These are phyloP conservation scores for Vaccinium myrtillus DNA, from an alignment of 148 eudicot species.

Conservation along the genomic window DNA sequence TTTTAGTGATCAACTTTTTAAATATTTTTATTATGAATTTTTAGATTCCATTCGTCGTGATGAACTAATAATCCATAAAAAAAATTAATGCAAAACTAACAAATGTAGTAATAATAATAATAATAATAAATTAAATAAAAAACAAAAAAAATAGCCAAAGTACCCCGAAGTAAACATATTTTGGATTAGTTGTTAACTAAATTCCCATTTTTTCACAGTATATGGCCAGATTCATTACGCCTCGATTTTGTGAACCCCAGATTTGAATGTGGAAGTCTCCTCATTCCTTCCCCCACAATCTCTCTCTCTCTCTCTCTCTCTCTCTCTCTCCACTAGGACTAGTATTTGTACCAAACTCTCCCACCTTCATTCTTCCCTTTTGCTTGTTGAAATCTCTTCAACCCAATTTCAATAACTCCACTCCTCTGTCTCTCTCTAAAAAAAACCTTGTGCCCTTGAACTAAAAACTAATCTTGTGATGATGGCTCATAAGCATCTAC, in stretches of 20 bases:
- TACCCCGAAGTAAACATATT: no score
- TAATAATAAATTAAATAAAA: no score
- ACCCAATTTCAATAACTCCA: not conserved
- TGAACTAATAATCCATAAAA: no score
- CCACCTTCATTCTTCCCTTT: constrained; percentile 9
- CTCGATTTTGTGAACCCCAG: constrained; percentile 44
- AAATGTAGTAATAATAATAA: no score
- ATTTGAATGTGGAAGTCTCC: constrained; percentile 53
- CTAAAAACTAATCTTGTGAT: not conserved
- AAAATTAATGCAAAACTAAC: no score
- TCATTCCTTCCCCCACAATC: constrained; percentile 31
- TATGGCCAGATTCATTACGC: constrained; percentile 20
- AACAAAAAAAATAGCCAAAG: no score
- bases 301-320: constrained; percentile 4
- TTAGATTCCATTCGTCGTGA: no score
- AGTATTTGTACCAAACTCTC: constrained; percentile 20
- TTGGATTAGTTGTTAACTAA: no score
- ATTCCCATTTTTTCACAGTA: no score
- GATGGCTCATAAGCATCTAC: constrained; percentile 62
- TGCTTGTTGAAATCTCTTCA: constrained; percentile 8
- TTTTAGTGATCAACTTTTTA: no score
- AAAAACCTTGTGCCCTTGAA: not conserved
- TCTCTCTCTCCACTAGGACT: constrained; percentile 12
- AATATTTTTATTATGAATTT: no score
- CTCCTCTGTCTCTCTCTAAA: not conserved